A percentile compares a stretch with the other conserved stretches of the same genome.
Evolutionary conservation across 2,329 filamentous ascomycete species (phyloP).

Genomic region (Xylaria digitata): DNA sequence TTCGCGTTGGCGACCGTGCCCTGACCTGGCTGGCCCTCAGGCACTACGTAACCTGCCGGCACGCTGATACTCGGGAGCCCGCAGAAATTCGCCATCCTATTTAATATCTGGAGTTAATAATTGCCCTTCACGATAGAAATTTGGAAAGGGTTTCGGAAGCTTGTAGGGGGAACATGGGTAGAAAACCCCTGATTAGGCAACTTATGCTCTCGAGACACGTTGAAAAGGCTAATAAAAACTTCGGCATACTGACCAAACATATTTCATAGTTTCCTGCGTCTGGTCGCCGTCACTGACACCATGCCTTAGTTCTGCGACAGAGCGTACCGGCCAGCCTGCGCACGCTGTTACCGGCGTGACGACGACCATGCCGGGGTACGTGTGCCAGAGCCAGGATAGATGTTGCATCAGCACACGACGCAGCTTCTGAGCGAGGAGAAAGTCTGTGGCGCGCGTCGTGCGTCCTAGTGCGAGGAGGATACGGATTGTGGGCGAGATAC

Average conservation of each 20-base stretch:
- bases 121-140: too few species aligned
- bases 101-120: too few species aligned
- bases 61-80: slow-evolving; percentile 60
- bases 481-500: slow-evolving; percentile 68
- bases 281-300: slow-evolving; percentile 60
- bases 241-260: slow-evolving; percentile 52
- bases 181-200: too few species aligned
- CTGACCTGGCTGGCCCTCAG: slow-evolving; percentile 49
- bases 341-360: slow-evolving; percentile 73
- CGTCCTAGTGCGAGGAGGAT: slow-evolving; percentile 59
- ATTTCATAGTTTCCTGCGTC: slow-evolving; percentile 61
- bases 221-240: too few species aligned
- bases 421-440: slow-evolving; percentile 76
- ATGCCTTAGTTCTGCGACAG: slow-evolving; percentile 37
- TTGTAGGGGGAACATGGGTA: too few species aligned
- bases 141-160: too few species aligned
- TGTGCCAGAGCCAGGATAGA: slow-evolving; percentile 72
- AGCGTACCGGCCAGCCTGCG: slow-evolving; percentile 58
- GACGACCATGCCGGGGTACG: slow-evolving; percentile 76
- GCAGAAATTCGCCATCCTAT: slow-evolving; percentile 61
- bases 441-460: slow-evolving; percentile 72
- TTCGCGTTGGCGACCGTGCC: slow-evolving; percentile 50
- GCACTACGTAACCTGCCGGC: slow-evolving; percentile 59
- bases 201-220: too few species aligned
- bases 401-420: slow-evolving; percentile 77